A percentile compares a stretch with the other conserved stretches of the same genome.
These are phyloP conservation scores for Plasmodium inui DNA, from an alignment of 169 alveolate species.

Conservation along the genomic window DNA sequence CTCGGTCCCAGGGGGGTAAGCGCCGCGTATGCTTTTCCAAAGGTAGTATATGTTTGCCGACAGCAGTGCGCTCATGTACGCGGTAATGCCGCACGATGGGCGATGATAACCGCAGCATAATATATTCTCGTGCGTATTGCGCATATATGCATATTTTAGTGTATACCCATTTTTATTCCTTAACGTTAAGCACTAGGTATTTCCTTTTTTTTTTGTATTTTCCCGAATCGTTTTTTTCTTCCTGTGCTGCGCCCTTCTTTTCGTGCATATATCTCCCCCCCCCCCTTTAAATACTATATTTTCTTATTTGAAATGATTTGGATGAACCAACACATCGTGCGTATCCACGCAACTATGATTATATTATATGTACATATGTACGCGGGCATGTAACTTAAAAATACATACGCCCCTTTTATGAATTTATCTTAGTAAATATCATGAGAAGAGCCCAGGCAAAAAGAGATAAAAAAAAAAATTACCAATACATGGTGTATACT, in stretches of 20 bases:
- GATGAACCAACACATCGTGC: constrained; percentile 5
- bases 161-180: background rate
- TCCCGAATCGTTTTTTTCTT: background rate
- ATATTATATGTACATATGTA: background rate
- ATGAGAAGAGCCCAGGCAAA: background rate
- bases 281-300: background rate
- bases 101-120: background rate
- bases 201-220: background rate
- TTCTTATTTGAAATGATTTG: background rate
- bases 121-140: background rate
- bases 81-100: background rate
- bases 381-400: background rate
- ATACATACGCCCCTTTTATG: background rate
- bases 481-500: background rate
- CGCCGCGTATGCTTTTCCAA: background rate
- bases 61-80: background rate
- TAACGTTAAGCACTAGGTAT: background rate
- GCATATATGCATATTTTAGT: background rate
- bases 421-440: background rate
- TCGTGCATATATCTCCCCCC: background rate
- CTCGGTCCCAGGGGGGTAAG: background rate
- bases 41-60: background rate
- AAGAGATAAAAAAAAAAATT: background rate
- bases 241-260: background rate
- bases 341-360: background rate